These are phyloP conservation scores for Suhomyces sp. DNA, from an alignment of 805 yeast species.

Conservation along the genomic window DNA sequence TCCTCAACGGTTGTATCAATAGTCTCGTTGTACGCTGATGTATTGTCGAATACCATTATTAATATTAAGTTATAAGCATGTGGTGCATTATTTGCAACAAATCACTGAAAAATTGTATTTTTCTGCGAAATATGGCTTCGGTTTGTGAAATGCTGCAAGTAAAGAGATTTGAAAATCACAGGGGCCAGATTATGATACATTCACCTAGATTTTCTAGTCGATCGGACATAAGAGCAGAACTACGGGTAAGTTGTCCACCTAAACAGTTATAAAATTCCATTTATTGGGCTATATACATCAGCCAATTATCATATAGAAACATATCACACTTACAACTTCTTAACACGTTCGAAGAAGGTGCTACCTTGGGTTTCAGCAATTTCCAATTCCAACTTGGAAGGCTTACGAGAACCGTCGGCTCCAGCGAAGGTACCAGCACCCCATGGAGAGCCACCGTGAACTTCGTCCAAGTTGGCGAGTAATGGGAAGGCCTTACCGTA, in stretches of 20 bases:
- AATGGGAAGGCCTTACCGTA: conserved; percentile 55
- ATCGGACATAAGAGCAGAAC: too few species aligned
- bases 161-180: too few species aligned
- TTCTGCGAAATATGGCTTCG: neutral
- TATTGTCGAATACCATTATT: neutral
- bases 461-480: conserved; percentile 55
- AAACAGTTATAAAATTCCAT: neutral
- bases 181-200: too few species aligned
- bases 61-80: neutral
- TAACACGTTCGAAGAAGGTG: conserved; percentile 41
- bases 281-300: neutral
- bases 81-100: neutral
- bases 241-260: neutral
- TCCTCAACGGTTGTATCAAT: neutral
- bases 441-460: conserved; percentile 82
- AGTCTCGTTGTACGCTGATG: neutral
- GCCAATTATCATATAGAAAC: neutral
- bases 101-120: neutral
- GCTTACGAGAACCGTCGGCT: conserved; percentile 70
- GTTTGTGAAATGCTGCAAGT: neutral
- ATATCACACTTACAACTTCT: conserved; percentile 18
- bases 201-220: too few species aligned
- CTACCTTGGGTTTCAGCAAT: conserved; percentile 68
- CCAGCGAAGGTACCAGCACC: conserved; percentile 84
- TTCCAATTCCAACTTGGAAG: conserved; percentile 59